phyloP scores from a whole-genome alignment of 352 stramenopile genomes.

The Globisporangium cylindrosporum region DNA sequence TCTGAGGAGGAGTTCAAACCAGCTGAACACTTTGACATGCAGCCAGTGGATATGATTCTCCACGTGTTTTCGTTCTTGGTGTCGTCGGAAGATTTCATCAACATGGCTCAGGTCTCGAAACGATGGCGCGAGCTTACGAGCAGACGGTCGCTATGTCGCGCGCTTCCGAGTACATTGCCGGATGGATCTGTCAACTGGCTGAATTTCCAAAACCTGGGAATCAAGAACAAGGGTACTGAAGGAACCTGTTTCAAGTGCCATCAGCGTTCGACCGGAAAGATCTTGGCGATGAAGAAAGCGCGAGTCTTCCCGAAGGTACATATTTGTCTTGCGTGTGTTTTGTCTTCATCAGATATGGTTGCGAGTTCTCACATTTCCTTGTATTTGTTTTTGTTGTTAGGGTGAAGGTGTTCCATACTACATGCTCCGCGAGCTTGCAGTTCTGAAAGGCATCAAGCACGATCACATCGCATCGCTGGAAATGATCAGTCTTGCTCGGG shows the following conservation, averaged over 20 bases:
- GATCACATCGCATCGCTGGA: conserved; percentile 87
- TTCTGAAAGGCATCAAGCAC: conserved; percentile 85
- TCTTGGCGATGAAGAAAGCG: conserved; percentile 88
- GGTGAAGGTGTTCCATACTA: conserved; percentile 92
- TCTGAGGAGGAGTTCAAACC: conserved; percentile 30
- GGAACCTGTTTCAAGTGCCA: conserved; percentile 86
- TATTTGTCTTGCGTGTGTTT: neutral
- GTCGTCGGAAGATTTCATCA: conserved; percentile 61
- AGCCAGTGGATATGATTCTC: conserved; percentile 86
- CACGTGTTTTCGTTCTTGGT: conserved; percentile 87
- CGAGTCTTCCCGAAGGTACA: conserved; percentile 83
- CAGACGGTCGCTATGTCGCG: conserved; percentile 64
- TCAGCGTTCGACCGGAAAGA: conserved; percentile 79
- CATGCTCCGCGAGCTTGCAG: conserved; percentile 88
- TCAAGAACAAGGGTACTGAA: conserved; percentile 90
- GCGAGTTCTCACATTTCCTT: conserved; percentile 10
- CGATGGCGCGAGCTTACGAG: conserved; percentile 80
- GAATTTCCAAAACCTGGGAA: conserved; percentile 87
- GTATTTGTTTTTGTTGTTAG: conserved; percentile 21
- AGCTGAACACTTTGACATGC: conserved; percentile 78
- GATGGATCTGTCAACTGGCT: conserved; percentile 85
- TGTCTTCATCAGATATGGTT: neutral
- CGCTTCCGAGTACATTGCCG: conserved; percentile 53
- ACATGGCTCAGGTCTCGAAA: conserved; percentile 74
- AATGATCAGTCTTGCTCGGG: conserved; percentile 82